Evolutionary conservation across 2,329 filamentous ascomycete genomes (phyloP), one percentile per base, ranked within the genome.

Genomic region (Penicillium sp.): DNA sequence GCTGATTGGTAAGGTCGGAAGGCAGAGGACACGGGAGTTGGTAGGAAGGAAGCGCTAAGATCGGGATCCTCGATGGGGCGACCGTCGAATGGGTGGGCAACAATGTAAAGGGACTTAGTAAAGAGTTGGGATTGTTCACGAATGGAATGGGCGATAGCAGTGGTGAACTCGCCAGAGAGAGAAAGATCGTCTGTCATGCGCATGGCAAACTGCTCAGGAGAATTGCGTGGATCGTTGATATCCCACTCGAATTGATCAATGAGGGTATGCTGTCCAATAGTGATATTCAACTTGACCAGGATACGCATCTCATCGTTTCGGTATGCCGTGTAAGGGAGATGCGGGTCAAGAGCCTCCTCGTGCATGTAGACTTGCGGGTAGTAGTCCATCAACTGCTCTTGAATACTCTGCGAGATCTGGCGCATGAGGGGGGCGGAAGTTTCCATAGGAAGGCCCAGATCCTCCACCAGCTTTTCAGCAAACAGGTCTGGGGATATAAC

Each of bases 281-380:
- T 97, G 68, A 99, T 96, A 75, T 97, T 97, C 49, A 99, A 82
- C 75, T 97, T 97, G 75, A 99, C 86, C 42, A 96, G 79, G 64
- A 99, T 89, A 49, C 94, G 89, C 93, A 99, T 97, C 77, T 99
- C 94, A 71, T 99, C 94, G 70, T 99, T 96, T 75, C 97, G 97
- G 79, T 97, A 96, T 6, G 94, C 92, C 37, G 84, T 87, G 71
- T 97, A 97, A 0, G 93, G 92, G 12, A 95, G 81, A 69, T 94
- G 89, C 1, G 92, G 89, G 67, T 99, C 93, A 45, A 97, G 81
- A 1, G 93, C 85, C 66, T 96, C 91, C 66, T 97, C 93, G 64
- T 95, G 88, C 47, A 93, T 89, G 53, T 87, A 94, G 23, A 94
- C 87, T 66, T 96, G 91, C 5, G 94, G 94, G 70, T 96, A 96